A percentile compares a stretch with the other conserved stretches of the same genome.
Evolutionary conservation across 495 filamentous ascomycete genomes (phyloP).

Genomic region (Xylaria castorea): DNA sequence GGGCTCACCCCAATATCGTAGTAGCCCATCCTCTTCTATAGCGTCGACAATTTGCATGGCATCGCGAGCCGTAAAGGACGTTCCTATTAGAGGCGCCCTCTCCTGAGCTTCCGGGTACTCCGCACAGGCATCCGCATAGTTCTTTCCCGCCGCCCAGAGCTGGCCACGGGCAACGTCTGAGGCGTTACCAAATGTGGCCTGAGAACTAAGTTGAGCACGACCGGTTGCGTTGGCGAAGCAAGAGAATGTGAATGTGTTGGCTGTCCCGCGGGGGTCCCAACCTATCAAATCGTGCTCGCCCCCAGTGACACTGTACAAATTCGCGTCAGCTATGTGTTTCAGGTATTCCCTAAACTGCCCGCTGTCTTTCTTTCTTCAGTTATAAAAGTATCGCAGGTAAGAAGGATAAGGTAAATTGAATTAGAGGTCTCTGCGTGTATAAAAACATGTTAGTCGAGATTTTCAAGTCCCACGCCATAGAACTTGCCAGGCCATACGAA

Average conservation of each 20-base stretch:
- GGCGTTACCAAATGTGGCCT: conserved; percentile 19
- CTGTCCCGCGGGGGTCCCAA: conserved; percentile 49
- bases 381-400: background rate
- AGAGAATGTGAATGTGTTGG: conserved; percentile 47
- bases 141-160: conserved; percentile 34
- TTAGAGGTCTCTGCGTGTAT: background rate
- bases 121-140: conserved; percentile 30
- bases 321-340: background rate
- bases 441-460: no score
- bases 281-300: conserved; percentile 48
- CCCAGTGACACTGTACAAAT: conserved; percentile 36
- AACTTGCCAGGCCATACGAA: no score
- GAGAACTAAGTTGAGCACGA: background rate
- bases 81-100: conserved; percentile 43
- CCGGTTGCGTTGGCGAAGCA: conserved; percentile 38
- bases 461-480: no score
- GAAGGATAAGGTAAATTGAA: background rate
- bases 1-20: conserved; percentile 55
- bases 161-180: conserved; percentile 35
- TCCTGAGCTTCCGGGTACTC: conserved; percentile 25
- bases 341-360: background rate
- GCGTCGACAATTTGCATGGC: conserved; percentile 53
- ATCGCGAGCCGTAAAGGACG: conserved; percentile 50
- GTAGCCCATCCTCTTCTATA: conserved; percentile 50
- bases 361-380: background rate